Evolutionary conservation across 805 yeast genomes (phyloP), one percentile per base, ranked within the genome.

Genomic region (Barnettozyma vustinii): DNA sequence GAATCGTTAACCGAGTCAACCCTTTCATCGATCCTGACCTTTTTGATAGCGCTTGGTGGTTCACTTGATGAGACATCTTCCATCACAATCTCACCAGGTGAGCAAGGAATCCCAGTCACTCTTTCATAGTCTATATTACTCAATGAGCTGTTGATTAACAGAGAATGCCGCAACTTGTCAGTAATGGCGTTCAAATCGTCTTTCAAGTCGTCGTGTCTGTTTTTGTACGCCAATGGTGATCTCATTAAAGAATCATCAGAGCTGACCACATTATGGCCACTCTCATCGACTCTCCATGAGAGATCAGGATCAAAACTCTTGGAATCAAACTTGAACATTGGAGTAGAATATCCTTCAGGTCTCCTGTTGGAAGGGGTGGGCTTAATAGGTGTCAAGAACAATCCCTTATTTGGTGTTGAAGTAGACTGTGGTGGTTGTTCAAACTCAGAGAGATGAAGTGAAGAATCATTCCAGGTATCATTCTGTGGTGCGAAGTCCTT

Each of bases 121-220:
- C 10, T 23, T 39, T 39, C 42, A 21, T 23, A 16, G 6, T 16
- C 10, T 5, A 15, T 39, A 16, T 30, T 27, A 19, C 37, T 42
- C 26, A 21, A 20, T 9, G 37, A 21, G 9, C 37, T 42, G 9
- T 42, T 20, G 2, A 53, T 40, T 37, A 44, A 37, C 4, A 48
- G 20, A 13, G 44, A 50, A 18, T 40, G 39, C 20, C 50, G 52
- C 51, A 57, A 30, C 5, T 37, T 59, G 37, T 44, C 42, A 2
- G 37, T 25, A 30, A 50, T 47, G 2, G 10, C 23, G 6, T 40
- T 39, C 20, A 50, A 30, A 25, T 47, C 50, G 13, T 47, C 15
- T 23, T 36, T 46, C 33, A 63, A 57, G 5, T 56, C 59, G 49
- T 75, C 80, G 19, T 72, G 20, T 16, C 18, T 45, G 13, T 20